Conservation (phyloP, 2,329 filamentous ascomycete genomes). For the Aspergillus transmontanensis region DNA sequence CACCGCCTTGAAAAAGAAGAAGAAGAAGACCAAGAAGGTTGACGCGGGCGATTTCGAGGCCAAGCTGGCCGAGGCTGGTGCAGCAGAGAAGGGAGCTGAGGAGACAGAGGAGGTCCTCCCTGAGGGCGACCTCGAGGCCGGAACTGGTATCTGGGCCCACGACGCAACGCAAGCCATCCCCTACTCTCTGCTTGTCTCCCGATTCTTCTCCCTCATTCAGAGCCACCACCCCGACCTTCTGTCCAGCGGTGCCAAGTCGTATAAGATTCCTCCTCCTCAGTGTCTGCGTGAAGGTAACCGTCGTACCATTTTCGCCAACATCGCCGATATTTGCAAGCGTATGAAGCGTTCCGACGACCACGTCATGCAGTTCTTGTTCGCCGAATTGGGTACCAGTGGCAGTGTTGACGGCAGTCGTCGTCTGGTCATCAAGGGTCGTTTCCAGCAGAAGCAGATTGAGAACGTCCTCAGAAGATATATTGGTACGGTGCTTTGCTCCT, state of each 20-base stretch:
- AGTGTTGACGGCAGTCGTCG: constrained; percentile 91
- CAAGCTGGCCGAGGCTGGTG: constrained; percentile 64
- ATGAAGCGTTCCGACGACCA: constrained; percentile 99
- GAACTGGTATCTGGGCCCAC: constrained; percentile 89
- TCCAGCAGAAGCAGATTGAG: constrained; percentile 99
- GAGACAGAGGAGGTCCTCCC: constrained; percentile 60
- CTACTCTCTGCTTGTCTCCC: constrained; percentile 81
- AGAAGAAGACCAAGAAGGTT: constrained; percentile 63
- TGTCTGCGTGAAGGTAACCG: constrained; percentile 99
- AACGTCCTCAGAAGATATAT: constrained; percentile 96
- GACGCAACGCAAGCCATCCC: constrained; percentile 75
- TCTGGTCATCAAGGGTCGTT: constrained; percentile 97
- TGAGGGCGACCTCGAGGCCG: constrained; percentile 78
- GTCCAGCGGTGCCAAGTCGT: constrained; percentile 84
- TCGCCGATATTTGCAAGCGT: constrained; percentile 96
- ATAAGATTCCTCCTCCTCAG: constrained; percentile 98
- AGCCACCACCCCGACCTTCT: constrained; percentile 97
- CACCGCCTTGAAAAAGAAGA: constrained; percentile 80
- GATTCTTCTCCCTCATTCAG: constrained; percentile 93
- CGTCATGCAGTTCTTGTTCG: constrained; percentile 95
- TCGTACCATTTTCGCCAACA: constrained; percentile 99
- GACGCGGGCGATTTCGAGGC: constrained; percentile 67
- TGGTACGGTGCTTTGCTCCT: constrained; percentile 58
- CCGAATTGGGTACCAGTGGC: constrained; percentile 95
- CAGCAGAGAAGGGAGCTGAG: constrained; percentile 60